A percentile compares a stretch with the other conserved stretches of the same genome.
phyloP scores from a whole-genome alignment of 2,329 filamentous ascomycete genomes.

The Zymoseptoria tritici region DNA sequence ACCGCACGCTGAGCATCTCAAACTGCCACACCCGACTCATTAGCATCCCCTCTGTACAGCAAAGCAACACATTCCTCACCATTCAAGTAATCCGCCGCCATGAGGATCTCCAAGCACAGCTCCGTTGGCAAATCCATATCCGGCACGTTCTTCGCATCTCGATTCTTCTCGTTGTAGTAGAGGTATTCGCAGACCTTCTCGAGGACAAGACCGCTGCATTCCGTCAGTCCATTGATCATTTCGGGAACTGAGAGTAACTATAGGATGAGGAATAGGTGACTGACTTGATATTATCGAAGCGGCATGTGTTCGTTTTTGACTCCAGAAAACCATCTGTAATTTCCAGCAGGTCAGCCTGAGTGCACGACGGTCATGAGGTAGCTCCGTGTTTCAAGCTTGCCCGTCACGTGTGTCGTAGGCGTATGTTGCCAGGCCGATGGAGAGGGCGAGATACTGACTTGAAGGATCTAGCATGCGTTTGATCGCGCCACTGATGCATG shows the following conservation, averaged over 20 bases:
- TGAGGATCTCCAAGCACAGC: constrained; percentile 67
- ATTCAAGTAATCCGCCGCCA: constrained; percentile 70
- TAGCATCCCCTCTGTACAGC: no score
- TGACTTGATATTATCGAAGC: constrained; percentile 68
- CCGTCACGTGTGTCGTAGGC: not conserved
- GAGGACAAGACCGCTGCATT: constrained; percentile 58
- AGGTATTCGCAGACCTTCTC: constrained; percentile 80
- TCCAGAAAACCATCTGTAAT: constrained; percentile 56
- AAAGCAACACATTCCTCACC: no score
- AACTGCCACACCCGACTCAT: no score
- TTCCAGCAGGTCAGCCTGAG: not conserved
- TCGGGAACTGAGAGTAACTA: not conserved
- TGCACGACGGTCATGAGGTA: not conserved
- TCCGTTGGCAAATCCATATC: constrained; percentile 77
- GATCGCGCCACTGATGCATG: constrained; percentile 62
- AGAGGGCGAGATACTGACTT: constrained; percentile 40
- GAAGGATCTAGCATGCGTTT: constrained; percentile 66
- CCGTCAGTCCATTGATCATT: not conserved
- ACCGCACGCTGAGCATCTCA: no score
- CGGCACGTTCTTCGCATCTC: constrained; percentile 62
- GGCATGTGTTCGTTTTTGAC: constrained; percentile 55
- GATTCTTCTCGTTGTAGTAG: constrained; percentile 71
- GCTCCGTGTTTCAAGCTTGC: not conserved
- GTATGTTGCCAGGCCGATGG: constrained; percentile 5
- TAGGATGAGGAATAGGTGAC: constrained; percentile 20